Evolutionary conservation across 768 basidiomycete genomes (phyloP).

Genomic region (Mycena galopus): DNA sequence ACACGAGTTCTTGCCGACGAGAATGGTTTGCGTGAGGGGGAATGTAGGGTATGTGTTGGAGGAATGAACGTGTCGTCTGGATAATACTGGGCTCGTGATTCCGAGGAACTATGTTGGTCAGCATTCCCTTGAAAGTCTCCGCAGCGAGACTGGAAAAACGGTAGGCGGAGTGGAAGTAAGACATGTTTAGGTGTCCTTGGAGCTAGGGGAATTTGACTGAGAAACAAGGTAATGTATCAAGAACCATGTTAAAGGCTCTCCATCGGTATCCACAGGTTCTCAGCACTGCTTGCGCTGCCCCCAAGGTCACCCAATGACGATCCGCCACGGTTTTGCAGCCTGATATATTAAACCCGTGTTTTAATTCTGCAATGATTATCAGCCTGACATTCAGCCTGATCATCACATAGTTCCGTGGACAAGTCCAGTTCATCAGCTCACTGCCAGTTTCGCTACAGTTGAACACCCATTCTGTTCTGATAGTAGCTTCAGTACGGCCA

Average conservation of each 20-base stretch:
- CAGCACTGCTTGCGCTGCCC: no score
- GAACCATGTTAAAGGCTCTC: neutral
- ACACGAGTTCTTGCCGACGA: conserved; percentile 7
- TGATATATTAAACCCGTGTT: no score
- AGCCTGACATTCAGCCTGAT: no score
- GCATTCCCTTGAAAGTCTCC: neutral
- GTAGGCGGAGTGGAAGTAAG: neutral
- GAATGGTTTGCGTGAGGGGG: neutral
- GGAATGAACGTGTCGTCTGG: conserved; percentile 1
- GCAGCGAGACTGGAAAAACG: neutral
- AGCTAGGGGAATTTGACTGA: neutral
- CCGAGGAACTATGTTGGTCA: neutral
- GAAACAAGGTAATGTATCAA: neutral
- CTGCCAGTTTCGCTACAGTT: no score
- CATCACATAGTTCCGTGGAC: no score
- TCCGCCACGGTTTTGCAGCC: no score
- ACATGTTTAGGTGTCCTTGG: neutral
- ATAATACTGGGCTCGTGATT: neutral
- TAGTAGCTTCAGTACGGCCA: no score
- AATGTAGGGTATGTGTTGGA: neutral
- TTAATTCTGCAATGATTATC: no score
- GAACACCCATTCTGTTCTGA: no score
- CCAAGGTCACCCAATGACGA: no score
- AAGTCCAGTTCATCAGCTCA: no score
- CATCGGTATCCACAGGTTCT: neutral